Conservation (phyloP, 2,329 filamentous ascomycete species). For the Cadophora sp. region DNA sequence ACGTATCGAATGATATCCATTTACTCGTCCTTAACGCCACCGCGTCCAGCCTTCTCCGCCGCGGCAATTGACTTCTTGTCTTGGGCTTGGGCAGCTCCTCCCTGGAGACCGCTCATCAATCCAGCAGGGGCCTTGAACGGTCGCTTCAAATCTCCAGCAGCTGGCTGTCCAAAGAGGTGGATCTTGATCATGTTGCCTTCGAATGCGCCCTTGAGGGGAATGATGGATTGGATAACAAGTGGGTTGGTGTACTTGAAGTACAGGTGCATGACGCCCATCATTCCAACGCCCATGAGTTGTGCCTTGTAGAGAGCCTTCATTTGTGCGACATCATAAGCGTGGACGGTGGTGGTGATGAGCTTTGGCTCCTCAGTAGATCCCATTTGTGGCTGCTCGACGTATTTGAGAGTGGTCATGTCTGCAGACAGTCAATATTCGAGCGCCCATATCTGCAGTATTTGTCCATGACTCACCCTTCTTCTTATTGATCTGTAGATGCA, state of each 20-base stretch:
- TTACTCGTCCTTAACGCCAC: slow-evolving; percentile 75
- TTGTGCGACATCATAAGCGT: slow-evolving; percentile 91
- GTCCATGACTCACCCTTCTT: slow-evolving; percentile 81
- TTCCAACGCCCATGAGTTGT: slow-evolving; percentile 93
- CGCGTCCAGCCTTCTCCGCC: slow-evolving; percentile 76
- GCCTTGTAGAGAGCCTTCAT: slow-evolving; percentile 85
- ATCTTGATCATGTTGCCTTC: slow-evolving; percentile 98
- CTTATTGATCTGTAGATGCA: slow-evolving; percentile 85
- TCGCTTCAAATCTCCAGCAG: slow-evolving; percentile 88
- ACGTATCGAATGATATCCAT: slow-evolving; percentile 12
- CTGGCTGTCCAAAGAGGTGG: slow-evolving; percentile 86
- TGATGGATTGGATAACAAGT: slow-evolving; percentile 97
- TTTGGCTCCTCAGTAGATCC: slow-evolving; percentile 94
- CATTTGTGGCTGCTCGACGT: slow-evolving; percentile 94
- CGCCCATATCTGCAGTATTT: neutral
- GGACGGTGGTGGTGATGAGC: slow-evolving; percentile 93
- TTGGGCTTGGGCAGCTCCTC: slow-evolving; percentile 72
- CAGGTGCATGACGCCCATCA: slow-evolving; percentile 99
- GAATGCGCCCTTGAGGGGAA: slow-evolving; percentile 93
- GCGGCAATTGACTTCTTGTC: slow-evolving; percentile 89
- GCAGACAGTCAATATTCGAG: slow-evolving; percentile 23
- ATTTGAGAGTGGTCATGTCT: slow-evolving; percentile 98
- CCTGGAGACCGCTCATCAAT: slow-evolving; percentile 80
- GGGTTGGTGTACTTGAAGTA: slow-evolving; percentile 99
- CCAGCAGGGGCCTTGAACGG: slow-evolving; percentile 90